Base-by-base conservation (phyloP, 345 rosid genomes). In the Passiflora organensis region DNA sequence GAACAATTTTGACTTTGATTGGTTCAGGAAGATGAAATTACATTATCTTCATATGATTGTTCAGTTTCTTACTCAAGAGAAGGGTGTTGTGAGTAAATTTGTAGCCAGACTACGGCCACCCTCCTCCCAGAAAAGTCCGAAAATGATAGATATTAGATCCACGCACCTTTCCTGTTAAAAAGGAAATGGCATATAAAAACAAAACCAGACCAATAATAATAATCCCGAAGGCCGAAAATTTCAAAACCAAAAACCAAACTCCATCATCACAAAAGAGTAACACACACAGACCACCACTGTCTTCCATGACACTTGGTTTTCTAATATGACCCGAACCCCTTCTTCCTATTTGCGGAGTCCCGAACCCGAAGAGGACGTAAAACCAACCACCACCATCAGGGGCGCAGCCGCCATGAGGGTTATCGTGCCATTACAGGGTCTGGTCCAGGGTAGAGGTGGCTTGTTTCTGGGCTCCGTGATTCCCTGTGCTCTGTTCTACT, bases 401-500 rank as follows among this genome's bases (percentile, higher is more conserved):
- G 66, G 77, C 36, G 80, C 84, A 34, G 74, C 93, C 24, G 96
- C 78, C 75, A 91, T 91, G 98, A 84, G 96, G 63, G 77, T 91
- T 23, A 88, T 91, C 23, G 95, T 91, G 42, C 98, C 98, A 1
- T 70, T 91, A 53, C 98, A 91, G 59, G 98, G 96, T 1, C 76
- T 91, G 18, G 96, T 88, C 49, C 98, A 91, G 53, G 96, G 95
- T 13, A 72, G 98, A 23, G 96, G 96, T 11, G 98, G 96, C 4
- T 71, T 91, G n/a, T 74, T 91, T 52, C 57, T 91, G 36, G 98
- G 98, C 58, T 82, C 95, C 34, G 86, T 86, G 42, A 88, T 91
- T 37, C 96, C 98, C n/a, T 88, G 96, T 66, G 95, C 82, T 41
- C 84, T 88, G 69, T 84, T 84, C 70, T 91, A 88, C 87, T 88